Base-by-base conservation (phyloP, 805 yeast species). In the Starmerella kuoi region DNA sequence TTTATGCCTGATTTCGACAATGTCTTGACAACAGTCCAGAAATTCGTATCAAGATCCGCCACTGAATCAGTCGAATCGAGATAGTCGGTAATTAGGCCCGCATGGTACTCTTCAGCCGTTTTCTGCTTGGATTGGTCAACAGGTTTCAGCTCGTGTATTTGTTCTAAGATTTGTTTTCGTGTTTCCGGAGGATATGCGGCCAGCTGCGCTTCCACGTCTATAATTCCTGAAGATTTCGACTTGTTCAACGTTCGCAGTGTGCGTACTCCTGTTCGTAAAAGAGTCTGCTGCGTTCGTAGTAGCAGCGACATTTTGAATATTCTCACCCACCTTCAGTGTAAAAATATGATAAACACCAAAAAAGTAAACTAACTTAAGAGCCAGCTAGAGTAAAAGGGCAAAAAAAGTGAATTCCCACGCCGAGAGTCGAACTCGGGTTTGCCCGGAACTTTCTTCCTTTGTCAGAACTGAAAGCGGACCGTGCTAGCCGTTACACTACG, bases 381-480 rank as follows among this genome's bases (percentile, higher is more conserved):
- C n/a, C n/a, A n/a, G n/a, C n/a, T n/a, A n/a, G n/a, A n/a, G n/a
- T n/a, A 19, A 40, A 11, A 14, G 27, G 18, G 23, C 39, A 7
- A 25, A 15, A 43, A 44, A 37, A 31, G 24, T 7, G 22, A 34
- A 12, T 49, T 49, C 54, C 54, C 52, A 49, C 48, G 41, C 54
- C 52, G 54, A 49, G 54, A 50, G 50, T 50, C 54, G 54, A 50
- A 50, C 54, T 49, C 54, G 52, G 54, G 50, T 48, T 50, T 50
- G 52, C 52, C 52, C 54, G 54, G 54, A 3, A 18, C 52, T 36
- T 45, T 38, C 42, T 28, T 26, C 40, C 21, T 6, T 5, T n/a
- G n/a, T 8, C 9, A 26, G 23, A 18, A 31, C 23, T 50, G 54
- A 50, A 50, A 50, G 54, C 54, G 54, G 52, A 49, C 52, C 52